Conservation (phyloP, 495 filamentous ascomycete species). For the Collariella sp. region DNA sequence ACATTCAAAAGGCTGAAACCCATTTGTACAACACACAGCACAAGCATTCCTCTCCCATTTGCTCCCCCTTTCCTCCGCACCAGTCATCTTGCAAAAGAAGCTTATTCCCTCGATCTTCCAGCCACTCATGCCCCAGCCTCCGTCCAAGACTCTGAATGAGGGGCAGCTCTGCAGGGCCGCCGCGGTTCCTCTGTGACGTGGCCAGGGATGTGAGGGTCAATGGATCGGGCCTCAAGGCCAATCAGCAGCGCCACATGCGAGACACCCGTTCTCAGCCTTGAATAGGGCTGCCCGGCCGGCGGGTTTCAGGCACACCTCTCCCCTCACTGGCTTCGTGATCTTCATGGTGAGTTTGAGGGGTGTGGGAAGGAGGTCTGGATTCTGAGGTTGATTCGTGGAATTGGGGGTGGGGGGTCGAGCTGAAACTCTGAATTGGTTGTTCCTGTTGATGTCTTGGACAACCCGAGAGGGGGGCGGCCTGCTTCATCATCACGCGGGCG, state of each 20-base stretch:
- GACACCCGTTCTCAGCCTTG: neutral
- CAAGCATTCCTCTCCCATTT: too few relatives aligned
- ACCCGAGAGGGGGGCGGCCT: too few relatives aligned
- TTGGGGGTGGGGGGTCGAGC: neutral
- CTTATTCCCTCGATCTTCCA: too few relatives aligned
- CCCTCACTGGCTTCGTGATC: conserved; percentile 12
- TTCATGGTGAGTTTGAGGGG: neutral
- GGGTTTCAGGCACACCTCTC: neutral
- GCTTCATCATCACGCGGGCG: too few relatives aligned
- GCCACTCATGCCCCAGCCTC: neutral
- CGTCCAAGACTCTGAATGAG: neutral
- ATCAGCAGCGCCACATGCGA: conserved; percentile 2
- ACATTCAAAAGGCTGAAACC: too few relatives aligned
- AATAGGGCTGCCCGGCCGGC: neutral
- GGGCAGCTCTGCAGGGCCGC: neutral
- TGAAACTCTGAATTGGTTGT: neutral
- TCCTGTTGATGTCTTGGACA: neutral
- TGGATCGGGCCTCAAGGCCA: neutral
- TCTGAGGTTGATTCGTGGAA: neutral
- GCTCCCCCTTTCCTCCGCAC: too few relatives aligned
- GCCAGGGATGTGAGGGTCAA: conserved; percentile 8
- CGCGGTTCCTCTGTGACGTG: conserved; percentile 11
- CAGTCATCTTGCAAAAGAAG: too few relatives aligned
- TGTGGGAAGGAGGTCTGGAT: neutral
- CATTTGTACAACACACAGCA: too few relatives aligned